phyloP scores from a whole-genome alignment of 2,329 filamentous ascomycete genomes.

The Tolypocladium inflatum region DNA sequence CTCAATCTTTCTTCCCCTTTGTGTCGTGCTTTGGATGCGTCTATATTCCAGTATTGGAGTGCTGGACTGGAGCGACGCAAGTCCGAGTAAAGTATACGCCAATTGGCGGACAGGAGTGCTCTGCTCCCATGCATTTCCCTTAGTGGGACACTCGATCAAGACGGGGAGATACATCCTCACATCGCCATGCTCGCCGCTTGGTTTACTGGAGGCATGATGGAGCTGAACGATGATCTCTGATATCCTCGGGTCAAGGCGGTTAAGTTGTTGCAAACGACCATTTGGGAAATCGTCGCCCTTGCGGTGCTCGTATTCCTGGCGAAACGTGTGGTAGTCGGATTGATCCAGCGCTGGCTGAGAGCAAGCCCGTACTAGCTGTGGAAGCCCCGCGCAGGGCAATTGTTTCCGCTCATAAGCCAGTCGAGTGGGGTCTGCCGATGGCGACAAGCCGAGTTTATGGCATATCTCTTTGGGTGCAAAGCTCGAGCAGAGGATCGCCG shows the following conservation, averaged over 20 bases:
- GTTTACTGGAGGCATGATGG: not conserved
- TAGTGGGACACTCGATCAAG: conserved; percentile 46
- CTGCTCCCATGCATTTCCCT: conserved; percentile 47
- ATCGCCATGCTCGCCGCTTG: conserved; percentile 6
- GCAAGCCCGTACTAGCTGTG: conserved; percentile 19
- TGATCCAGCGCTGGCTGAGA: conserved; percentile 9
- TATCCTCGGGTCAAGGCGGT: conserved; percentile 25
- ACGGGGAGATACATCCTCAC: conserved; percentile 54
- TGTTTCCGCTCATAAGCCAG: conserved; percentile 25
- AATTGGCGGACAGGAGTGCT: conserved; percentile 39
- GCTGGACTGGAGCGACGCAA: conserved; percentile 6
- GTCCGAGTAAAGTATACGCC: conserved; percentile 41
- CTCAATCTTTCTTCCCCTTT: conserved; percentile 17
- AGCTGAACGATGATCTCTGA: conserved; percentile 28
- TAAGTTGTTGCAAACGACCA: conserved; percentile 8
- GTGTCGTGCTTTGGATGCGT: conserved; percentile 19
- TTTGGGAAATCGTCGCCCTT: conserved; percentile 2
- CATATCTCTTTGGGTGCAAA: conserved; percentile 28
- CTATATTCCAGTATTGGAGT: conserved; percentile 25
- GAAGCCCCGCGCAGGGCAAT: conserved; percentile 16
- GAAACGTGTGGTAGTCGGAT: conserved; percentile 17
- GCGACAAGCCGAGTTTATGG: conserved; percentile 29
- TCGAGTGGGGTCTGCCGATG: conserved; percentile 16
- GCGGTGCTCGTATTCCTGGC: conserved; percentile 19
- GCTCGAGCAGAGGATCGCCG: conserved; percentile 12